Evolutionary conservation across 805 yeast genomes (phyloP).

Genomic region (Sporopachydermia quercuum): DNA sequence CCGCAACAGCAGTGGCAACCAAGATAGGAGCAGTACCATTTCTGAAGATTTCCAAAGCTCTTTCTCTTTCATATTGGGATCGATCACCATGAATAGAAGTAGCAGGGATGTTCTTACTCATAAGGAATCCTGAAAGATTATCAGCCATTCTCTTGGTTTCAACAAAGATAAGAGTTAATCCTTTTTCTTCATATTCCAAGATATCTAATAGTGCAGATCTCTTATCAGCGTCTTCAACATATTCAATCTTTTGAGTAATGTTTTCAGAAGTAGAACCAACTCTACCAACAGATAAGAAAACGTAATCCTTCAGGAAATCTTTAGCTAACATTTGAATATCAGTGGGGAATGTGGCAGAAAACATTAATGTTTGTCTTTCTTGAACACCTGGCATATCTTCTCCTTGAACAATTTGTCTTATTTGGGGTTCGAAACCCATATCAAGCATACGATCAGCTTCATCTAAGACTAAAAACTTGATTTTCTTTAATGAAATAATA

Average conservation of each 20-base stretch:
- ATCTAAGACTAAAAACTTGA: constrained; percentile 88
- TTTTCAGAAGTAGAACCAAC: constrained; percentile 99
- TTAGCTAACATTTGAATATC: constrained; percentile 95
- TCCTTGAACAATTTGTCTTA: constrained; percentile 93
- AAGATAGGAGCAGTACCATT: constrained; percentile 82
- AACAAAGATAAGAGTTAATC: constrained; percentile 87
- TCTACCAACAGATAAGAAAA: constrained; percentile 94
- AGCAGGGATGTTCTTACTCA: constrained; percentile 84
- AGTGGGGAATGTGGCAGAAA: constrained; percentile 97
- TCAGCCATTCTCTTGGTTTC: constrained; percentile 99
- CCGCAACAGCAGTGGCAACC: constrained; percentile 99
- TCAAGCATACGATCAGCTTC: constrained; percentile 99
- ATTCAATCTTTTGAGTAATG: constrained; percentile 84
- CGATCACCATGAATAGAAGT: constrained; percentile 99
- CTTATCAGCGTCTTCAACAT: constrained; percentile 90
- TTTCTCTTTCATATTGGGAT: constrained; percentile 94
- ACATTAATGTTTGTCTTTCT: constrained; percentile 93
- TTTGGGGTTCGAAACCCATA: constrained; percentile 99
- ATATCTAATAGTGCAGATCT: constrained; percentile 81
- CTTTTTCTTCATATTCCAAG: constrained; percentile 63
- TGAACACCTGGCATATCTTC: constrained; percentile 93
- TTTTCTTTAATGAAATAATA: constrained; percentile 72
- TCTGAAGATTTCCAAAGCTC: constrained; percentile 90
- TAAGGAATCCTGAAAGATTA: constrained; percentile 79
- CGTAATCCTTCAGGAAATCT: constrained; percentile 91